These are phyloP conservation scores for Pestalotiopsis sp. DNA, from an alignment of 2,329 filamentous ascomycete genomes.

Conservation along the genomic window DNA sequence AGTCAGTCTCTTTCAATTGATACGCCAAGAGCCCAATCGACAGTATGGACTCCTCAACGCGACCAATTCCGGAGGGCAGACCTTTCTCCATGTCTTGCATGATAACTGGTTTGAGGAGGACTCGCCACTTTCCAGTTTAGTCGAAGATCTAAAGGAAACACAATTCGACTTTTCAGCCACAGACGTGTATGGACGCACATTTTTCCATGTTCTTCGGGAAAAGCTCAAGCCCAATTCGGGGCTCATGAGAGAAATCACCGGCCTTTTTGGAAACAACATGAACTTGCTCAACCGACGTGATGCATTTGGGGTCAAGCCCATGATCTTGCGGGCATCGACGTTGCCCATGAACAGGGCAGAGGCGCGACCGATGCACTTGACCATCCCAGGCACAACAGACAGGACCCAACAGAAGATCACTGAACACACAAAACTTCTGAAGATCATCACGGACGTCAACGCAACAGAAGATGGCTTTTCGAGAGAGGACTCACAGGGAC, in stretches of 20 bases:
- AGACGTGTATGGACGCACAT: constrained; percentile 34
- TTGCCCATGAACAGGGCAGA: constrained; percentile 10
- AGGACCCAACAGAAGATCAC: constrained; percentile 24
- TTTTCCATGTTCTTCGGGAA: constrained; percentile 36
- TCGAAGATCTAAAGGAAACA: constrained; percentile 21
- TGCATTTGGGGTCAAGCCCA: constrained; percentile 44
- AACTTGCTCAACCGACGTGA: constrained; percentile 44
- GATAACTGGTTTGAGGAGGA: constrained; percentile 30
- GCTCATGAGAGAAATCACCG: constrained; percentile 22
- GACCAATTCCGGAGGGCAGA: constrained; percentile 31
- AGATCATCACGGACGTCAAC: constrained; percentile 36
- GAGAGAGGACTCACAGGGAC: constrained; percentile 47
- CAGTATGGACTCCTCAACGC: constrained; percentile 30
- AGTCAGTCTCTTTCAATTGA: constrained; percentile 22
- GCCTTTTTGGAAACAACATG: constrained; percentile 28
- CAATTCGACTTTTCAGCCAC: constrained; percentile 27
- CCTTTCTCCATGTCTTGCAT: constrained; percentile 36
- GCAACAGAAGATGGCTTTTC: constrained; percentile 26
- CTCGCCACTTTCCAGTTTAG: constrained; percentile 23
- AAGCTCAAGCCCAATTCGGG: constrained; percentile 16
- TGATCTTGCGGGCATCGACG: constrained; percentile 22
- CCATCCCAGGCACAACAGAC: constrained; percentile 22
- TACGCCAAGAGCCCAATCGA: constrained; percentile 19
- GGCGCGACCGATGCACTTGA: constrained; percentile 18
- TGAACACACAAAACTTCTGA: constrained; percentile 38